Percentiles rank a stretch among this genome's conserved stretches.
Conservation (phyloP, 768 basidiomycete species). For the Auriscalpium orientale region DNA sequence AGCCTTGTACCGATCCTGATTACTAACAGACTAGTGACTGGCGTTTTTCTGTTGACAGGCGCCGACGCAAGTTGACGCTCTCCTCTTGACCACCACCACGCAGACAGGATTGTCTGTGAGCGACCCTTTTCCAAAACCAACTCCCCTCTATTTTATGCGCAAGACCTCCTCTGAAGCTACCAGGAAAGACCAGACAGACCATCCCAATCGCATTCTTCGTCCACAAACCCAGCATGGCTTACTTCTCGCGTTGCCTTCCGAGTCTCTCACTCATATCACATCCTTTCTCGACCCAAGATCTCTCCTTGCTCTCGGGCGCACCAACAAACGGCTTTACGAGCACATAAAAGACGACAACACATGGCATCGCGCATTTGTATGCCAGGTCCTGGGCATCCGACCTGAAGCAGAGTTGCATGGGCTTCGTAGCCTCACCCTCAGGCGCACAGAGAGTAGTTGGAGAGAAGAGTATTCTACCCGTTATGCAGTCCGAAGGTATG, state of each 20-base stretch:
- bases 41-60: no score
- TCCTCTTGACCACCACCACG: constrained; percentile 20
- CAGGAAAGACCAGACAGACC: constrained; percentile 32
- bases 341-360: constrained; percentile 76
- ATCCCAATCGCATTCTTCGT: constrained; percentile 22
- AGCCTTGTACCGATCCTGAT: no score
- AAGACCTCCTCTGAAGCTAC: constrained; percentile 39
- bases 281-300: constrained; percentile 60
- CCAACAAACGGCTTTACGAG: constrained; percentile 43
- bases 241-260: constrained; percentile 43
- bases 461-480: constrained; percentile 59
- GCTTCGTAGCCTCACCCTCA: constrained; percentile 40
- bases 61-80: no score
- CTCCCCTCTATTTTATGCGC: constrained; percentile 53
- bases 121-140: background rate
- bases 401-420: constrained; percentile 52
- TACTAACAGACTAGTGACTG: no score
- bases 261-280: constrained; percentile 72
- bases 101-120: constrained; percentile 24
- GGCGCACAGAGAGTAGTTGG: constrained; percentile 56
- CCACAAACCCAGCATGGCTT: constrained; percentile 27
- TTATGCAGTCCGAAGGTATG: constrained; percentile 47
- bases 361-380: constrained; percentile 70
- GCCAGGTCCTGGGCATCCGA: constrained; percentile 55
- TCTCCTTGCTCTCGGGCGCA: constrained; percentile 49